Base-by-base conservation (phyloP, 1,284 basidiomycete genomes). In the Amylostereum chailletii region DNA sequence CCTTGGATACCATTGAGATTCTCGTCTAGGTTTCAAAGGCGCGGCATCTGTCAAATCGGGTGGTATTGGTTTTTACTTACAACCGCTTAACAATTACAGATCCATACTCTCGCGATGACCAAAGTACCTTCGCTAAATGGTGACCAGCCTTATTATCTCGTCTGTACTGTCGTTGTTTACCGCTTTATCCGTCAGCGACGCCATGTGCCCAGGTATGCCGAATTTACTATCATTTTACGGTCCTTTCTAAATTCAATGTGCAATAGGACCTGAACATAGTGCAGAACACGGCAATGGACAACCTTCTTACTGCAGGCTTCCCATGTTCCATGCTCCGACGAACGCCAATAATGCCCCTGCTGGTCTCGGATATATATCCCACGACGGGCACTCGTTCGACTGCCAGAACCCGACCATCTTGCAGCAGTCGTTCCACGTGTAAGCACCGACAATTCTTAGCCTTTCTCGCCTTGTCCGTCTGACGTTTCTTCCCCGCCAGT, bases 341-440 rank as follows among this genome's bases (percentile, higher is more conserved):
- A 53, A 60, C 27, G 51, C 58, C 40, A 59, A 63, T 39, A 57
- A 58, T 11, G 57, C 61, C 1, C 51, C 57, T 0, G 56, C 60
- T 0, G 69, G 64, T 1, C 34, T 65, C 3, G 75, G 79, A 1
- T 75, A 83, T 55, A 55, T 79, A 41, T 83, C 81, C 2, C 63
- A 66, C 29, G 79, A 83, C 46, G 77, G 78, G 0, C 76, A 79
- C 55, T 58, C 69, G 3, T 83, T 79, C 55, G 49, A 58, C 2
- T 83, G 81, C 61, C 70, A 67, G 47, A 81, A 81, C 59, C 81
- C 81, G 0, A 66, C 68, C 1, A 66, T 72, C 2, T 60, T 77
- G 60, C 75, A 75, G 38, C 75, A 77, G 54, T 67, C 77, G 0
- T 81, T 77, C 58, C 81, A 83, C 54, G 72, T 83, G 80, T 82